Percentiles rank a stretch among this genome's conserved stretches.
Evolutionary conservation across 1,139 yeast genomes (phyloP).

Genomic region (Blastobotrys serpentis): DNA sequence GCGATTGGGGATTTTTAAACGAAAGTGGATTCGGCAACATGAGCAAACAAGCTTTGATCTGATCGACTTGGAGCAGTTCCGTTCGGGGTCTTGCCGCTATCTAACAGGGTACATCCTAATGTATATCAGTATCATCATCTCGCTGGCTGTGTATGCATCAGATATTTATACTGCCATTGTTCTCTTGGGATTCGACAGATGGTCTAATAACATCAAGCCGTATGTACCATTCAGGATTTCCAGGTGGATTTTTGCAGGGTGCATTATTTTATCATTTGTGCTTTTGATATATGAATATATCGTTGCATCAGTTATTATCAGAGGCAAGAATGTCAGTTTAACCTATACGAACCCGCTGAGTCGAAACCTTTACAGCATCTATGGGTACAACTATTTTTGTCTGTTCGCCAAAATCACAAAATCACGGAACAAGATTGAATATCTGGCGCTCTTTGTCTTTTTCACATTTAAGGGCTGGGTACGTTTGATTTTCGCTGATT

Average conservation of each 20-base stretch:
- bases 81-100: constrained; percentile 54
- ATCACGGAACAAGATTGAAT: constrained; percentile 61
- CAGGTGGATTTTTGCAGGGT: constrained; percentile 80
- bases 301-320: constrained; percentile 58
- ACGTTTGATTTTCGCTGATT: constrained; percentile 67
- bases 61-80: constrained; percentile 49
- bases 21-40: constrained; percentile 31
- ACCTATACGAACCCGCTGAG: constrained; percentile 70
- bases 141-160: constrained; percentile 59
- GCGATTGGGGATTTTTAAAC: constrained; percentile 24
- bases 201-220: constrained; percentile 61
- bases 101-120: constrained; percentile 53
- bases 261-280: constrained; percentile 72
- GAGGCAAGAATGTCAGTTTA: constrained; percentile 64
- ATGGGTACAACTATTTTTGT: constrained; percentile 65
- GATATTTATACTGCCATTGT: constrained; percentile 81
- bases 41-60: constrained; percentile 32
- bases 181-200: constrained; percentile 69
- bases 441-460: constrained; percentile 65
- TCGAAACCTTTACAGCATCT: constrained; percentile 54
- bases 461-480: constrained; percentile 66
- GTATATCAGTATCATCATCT: constrained; percentile 53
- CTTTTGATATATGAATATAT: constrained; percentile 58
- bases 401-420: constrained; percentile 67
- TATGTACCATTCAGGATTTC: constrained; percentile 62